phyloP scores from a whole-genome alignment of 129 eudicot genomes.

The Sambucus nigra region DNA sequence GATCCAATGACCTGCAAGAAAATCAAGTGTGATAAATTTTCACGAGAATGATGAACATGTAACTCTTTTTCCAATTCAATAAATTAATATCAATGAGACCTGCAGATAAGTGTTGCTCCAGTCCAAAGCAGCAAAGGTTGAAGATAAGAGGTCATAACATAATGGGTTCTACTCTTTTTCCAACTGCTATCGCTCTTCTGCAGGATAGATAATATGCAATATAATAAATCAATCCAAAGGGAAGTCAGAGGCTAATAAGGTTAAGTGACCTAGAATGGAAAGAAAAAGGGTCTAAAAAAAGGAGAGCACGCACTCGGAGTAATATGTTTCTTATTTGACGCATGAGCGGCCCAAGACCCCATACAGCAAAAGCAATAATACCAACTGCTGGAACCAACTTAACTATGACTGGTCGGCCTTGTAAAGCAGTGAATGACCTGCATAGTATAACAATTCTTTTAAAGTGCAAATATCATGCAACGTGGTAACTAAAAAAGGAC shows the following conservation, averaged over 20 bases:
- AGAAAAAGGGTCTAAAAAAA: not conserved
- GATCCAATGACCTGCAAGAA: constrained; percentile 73
- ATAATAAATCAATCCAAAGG: not conserved
- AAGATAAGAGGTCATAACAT: constrained; percentile 70
- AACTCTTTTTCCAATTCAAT: not conserved
- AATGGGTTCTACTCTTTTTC: constrained; percentile 69
- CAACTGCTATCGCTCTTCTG: constrained; percentile 76
- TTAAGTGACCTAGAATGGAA: not conserved
- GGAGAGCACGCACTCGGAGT: constrained; percentile 41
- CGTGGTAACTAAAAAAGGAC: not conserved
- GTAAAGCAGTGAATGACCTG: constrained; percentile 47
- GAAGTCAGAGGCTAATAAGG: constrained; percentile 2
- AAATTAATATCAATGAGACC: constrained; percentile 26
- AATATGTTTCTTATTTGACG: constrained; percentile 56
- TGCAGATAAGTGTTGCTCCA: constrained; percentile 83
- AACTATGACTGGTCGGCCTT: constrained; percentile 45
- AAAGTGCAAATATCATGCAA: not conserved
- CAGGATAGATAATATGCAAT: constrained; percentile 17
- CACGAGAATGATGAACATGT: constrained; percentile 3
- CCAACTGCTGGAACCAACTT: constrained; percentile 79
- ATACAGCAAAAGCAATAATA: constrained; percentile 63
- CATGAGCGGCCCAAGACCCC: constrained; percentile 86
- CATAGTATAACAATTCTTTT: not conserved
- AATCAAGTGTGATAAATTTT: not conserved
- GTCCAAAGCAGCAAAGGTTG: constrained; percentile 90